A percentile compares a stretch with the other conserved stretches of the same genome.
Conservation (phyloP, 768 basidiomycete genomes). For the Trametes sanguinea region DNA sequence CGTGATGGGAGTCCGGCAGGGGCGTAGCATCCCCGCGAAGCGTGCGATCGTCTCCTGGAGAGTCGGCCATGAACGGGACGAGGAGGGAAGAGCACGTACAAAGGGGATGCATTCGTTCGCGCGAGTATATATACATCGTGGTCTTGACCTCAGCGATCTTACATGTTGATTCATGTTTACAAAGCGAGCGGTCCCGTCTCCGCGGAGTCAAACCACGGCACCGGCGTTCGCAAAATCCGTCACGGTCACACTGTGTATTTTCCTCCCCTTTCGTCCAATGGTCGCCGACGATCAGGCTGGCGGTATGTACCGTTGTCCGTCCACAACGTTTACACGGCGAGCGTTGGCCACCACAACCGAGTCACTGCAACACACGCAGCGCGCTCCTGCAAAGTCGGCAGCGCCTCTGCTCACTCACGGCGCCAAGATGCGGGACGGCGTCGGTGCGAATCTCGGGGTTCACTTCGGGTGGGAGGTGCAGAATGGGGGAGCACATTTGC, state of each 20-base stretch:
- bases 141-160: constrained; percentile 12
- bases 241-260: background rate
- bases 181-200: constrained; percentile 6
- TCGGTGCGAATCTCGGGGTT: too few relatives aligned
- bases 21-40: constrained; percentile 25
- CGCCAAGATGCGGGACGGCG: too few relatives aligned
- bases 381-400: too few relatives aligned
- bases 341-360: background rate
- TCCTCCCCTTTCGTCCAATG: background rate
- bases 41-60: constrained; percentile 33
- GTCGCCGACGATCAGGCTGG: too few relatives aligned
- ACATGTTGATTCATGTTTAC: constrained; percentile 4
- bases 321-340: background rate
- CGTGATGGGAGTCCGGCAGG: constrained; percentile 32
- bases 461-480: too few relatives aligned
- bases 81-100: constrained; percentile 8
- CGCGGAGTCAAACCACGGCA: background rate
- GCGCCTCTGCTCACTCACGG: background rate
- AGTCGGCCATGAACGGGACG: constrained; percentile 27
- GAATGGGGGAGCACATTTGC: too few relatives aligned
- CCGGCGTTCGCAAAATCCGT: background rate
- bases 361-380: background rate
- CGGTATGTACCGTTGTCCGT: too few relatives aligned
- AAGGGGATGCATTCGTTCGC: background rate
- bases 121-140: constrained; percentile 4